Evolutionary conservation across 805 yeast genomes (phyloP).

Genomic region (Wickerhamiella azymoides): DNA sequence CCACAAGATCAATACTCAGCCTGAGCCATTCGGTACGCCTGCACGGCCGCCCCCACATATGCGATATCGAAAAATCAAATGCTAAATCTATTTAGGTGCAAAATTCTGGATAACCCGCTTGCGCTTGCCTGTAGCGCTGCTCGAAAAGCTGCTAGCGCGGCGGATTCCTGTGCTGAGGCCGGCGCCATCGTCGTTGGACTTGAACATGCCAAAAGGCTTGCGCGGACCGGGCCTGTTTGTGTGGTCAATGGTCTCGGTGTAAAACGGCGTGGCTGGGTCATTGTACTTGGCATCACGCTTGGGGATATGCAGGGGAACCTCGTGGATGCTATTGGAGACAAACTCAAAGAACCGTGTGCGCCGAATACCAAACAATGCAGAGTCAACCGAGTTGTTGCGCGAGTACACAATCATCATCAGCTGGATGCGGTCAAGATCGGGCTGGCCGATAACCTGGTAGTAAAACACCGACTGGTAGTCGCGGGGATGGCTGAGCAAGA

Average conservation of each 20-base stretch:
- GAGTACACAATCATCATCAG: slow-evolving; percentile 21
- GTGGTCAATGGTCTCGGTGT: slow-evolving; percentile 9
- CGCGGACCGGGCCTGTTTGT: neutral
- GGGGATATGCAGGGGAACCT: slow-evolving; percentile 26
- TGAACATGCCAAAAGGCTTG: slow-evolving; percentile 1
- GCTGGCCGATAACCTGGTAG: slow-evolving; percentile 23
- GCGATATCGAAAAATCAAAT: too few species aligned
- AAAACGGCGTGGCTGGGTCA: slow-evolving; percentile 25
- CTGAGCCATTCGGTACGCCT: too few species aligned
- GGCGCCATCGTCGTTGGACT: neutral
- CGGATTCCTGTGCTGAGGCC: neutral
- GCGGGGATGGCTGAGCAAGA: slow-evolving; percentile 24
- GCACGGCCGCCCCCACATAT: too few species aligned
- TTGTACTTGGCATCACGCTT: slow-evolving; percentile 21
- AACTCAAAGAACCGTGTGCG: slow-evolving; percentile 22
- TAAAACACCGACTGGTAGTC: slow-evolving; percentile 25
- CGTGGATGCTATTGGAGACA: slow-evolving; percentile 23
- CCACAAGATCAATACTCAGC: too few species aligned
- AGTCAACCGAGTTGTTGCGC: slow-evolving; percentile 25
- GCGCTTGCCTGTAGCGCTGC: neutral
- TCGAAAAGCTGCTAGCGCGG: neutral
- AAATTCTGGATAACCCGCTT: slow-evolving; percentile 1
- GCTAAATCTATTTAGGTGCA: neutral
- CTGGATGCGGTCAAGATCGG: slow-evolving; percentile 25
- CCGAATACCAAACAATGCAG: slow-evolving; percentile 20